A percentile compares a stretch with the other conserved stretches of the same genome.
These are phyloP conservation scores for Geotrichum phurueaensis DNA, from an alignment of 1,139 yeast species.

Conservation along the genomic window DNA sequence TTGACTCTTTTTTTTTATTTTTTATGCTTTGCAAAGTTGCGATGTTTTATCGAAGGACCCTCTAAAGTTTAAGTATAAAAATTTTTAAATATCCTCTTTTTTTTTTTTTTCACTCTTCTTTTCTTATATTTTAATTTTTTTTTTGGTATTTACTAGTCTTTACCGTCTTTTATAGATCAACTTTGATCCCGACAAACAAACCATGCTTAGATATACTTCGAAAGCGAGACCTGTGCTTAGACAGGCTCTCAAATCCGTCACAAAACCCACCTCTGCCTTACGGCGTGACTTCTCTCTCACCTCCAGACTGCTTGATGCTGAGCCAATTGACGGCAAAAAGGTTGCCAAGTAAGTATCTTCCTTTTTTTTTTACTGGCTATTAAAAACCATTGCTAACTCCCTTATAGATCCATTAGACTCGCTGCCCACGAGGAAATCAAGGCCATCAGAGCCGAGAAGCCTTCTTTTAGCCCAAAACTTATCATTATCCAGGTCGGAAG, in stretches of 20 bases:
- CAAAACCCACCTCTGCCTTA: constrained; percentile 1
- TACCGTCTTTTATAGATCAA: neutral
- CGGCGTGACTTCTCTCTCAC: constrained; percentile 16
- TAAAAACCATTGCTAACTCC: constrained; percentile 1
- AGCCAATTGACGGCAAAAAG: constrained; percentile 63
- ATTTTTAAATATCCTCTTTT: neutral
- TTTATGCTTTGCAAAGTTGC: neutral
- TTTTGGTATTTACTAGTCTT: neutral
- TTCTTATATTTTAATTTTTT: neutral
- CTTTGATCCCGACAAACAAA: neutral
- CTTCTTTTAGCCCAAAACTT: constrained; percentile 67
- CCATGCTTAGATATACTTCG: constrained; percentile 10
- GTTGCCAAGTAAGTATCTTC: constrained; percentile 45
- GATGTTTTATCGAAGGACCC: no score
- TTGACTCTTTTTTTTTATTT: neutral
- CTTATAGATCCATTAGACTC: constrained; percentile 24
- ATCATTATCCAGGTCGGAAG: constrained; percentile 86
- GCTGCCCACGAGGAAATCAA: constrained; percentile 41
- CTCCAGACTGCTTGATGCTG: constrained; percentile 25
- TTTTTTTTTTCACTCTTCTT: neutral
- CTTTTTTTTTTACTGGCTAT: neutral
- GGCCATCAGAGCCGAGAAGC: constrained; percentile 44
- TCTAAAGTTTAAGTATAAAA: neutral
- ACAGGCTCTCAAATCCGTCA: constrained; percentile 4
- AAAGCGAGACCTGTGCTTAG: constrained; percentile 3